Evolutionary conservation across 1,284 basidiomycete genomes (phyloP).

Genomic region (Athelia sp.): DNA sequence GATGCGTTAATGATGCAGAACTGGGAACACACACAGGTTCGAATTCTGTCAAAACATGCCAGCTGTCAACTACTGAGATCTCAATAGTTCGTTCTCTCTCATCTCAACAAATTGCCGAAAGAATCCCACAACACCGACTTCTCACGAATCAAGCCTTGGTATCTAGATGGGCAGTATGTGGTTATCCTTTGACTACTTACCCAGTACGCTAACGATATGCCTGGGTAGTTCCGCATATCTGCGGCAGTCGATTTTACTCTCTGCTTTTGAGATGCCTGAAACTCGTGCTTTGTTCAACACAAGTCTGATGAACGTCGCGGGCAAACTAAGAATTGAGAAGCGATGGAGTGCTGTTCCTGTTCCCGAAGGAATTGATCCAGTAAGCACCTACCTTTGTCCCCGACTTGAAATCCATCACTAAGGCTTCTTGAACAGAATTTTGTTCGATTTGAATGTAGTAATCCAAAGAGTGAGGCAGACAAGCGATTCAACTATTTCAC

Average conservation of each 20-base stretch:
- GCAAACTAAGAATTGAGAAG: constrained; percentile 71
- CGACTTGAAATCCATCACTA: neutral
- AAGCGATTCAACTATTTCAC: constrained; percentile 85
- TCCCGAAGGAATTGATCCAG: constrained; percentile 77
- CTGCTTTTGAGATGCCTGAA: constrained; percentile 89
- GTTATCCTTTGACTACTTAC: neutral
- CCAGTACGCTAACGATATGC: neutral
- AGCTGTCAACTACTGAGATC: constrained; percentile 3
- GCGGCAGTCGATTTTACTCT: constrained; percentile 87
- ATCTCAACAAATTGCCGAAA: constrained; percentile 87
- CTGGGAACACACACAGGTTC: constrained; percentile 94
- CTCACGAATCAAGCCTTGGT: constrained; percentile 96
- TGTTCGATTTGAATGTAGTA: constrained; percentile 68
- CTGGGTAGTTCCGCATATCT: constrained; percentile 65
- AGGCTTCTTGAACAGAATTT: constrained; percentile 49
- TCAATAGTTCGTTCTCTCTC: constrained; percentile 77
- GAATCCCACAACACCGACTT: constrained; percentile 94
- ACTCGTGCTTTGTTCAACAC: constrained; percentile 73
- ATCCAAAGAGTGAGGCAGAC: constrained; percentile 79
- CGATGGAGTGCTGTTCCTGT: constrained; percentile 71
- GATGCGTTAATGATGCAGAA: constrained; percentile 84
- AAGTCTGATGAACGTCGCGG: constrained; percentile 74
- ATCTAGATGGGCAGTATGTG: constrained; percentile 86
- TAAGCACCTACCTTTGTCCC: constrained; percentile 23
- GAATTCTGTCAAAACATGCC: constrained; percentile 7